Conservation (phyloP, 1,284 basidiomycete genomes). For the Ustilago sp. region DNA sequence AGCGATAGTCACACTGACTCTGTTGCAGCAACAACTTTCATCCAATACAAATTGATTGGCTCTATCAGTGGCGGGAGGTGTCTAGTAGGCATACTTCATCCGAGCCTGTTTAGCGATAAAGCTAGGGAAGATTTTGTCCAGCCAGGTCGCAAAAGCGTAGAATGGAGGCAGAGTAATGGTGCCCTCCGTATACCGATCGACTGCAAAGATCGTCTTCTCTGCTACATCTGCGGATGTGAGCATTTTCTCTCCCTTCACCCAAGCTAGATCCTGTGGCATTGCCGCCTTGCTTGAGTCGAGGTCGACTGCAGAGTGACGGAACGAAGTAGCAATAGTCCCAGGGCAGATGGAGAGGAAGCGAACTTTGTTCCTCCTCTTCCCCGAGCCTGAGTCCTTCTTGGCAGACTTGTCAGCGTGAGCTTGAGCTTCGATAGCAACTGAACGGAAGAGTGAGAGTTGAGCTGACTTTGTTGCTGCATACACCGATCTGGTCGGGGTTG, state of each 20-base stretch:
- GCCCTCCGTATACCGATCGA: conserved; percentile 51
- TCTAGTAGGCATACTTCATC: conserved; percentile 47
- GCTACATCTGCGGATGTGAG: conserved; percentile 51
- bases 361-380: conserved; percentile 40
- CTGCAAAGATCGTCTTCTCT: conserved; percentile 45
- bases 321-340: conserved; percentile 64
- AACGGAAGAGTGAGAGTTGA: conserved; percentile 81
- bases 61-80: background rate
- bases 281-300: conserved; percentile 18
- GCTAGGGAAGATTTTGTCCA: conserved; percentile 39
- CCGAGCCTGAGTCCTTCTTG: background rate
- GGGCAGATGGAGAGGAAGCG: conserved; percentile 63
- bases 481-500: conserved; percentile 85
- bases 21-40: background rate
- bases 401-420: conserved; percentile 58
- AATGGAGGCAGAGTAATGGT: conserved; percentile 44
- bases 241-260: conserved; percentile 53
- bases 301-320: conserved; percentile 62
- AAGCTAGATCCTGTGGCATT: conserved; percentile 44
- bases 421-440: conserved; percentile 78
- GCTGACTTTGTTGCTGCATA: conserved; percentile 88
- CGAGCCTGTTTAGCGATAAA: conserved; percentile 34
- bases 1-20: conserved; percentile 5
- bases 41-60: background rate
- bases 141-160: conserved; percentile 48